Evolutionary conservation across 2,329 filamentous ascomycete genomes (phyloP), one percentile per base, ranked within the genome.

Genomic region (Hysterium pulicare): DNA sequence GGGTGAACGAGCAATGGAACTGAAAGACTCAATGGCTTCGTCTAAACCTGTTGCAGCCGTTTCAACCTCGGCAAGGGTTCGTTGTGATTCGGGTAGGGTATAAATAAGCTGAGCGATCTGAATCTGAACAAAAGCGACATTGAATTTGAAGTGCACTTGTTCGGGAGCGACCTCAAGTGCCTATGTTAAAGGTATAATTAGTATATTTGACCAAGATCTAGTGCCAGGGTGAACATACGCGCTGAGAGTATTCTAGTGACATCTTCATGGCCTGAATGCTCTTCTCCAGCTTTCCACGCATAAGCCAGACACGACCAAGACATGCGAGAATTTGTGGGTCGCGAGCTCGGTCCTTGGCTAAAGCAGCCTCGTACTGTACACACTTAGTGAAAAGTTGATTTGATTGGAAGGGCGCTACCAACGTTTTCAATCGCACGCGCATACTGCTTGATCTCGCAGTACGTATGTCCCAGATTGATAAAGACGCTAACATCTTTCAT

Each of bases 61-160:
- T 60, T 95, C 79, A 6, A 98, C 82, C 57, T 97, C 90, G 46
- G 79, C 77, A 3, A 91, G 75, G 0, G 86, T 87, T 38, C 90
- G 83, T 60, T 90, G 83, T 5, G 80, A 79, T 62, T 96, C 88
- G 4, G 80, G 75, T 41, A 95, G 74, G 26, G 73, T 76, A 66
- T 89, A 84, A 41, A 96, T 82, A 22, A 86, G 81, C 34, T 86
- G 85, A 16, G 91, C 91, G 41, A 97, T 83, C 65, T 96, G 90
- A 49, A 95, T 94, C 62, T 97, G 93, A 21, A 97, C 88, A 61
- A 96, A 98, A 1, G 93, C 93, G 21, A 98, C 87, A 59, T 98
- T 98, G 78, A 98, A 98, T 65, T 93, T 89, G 67, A 93, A 88
- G 67, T 95, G 89, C 22, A 90, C 77, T 57, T 95, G 88, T 4